These are phyloP conservation scores for Aspergillus pseudoviridinutans DNA, from an alignment of 2,329 filamentous ascomycete species.

Conservation along the genomic window DNA sequence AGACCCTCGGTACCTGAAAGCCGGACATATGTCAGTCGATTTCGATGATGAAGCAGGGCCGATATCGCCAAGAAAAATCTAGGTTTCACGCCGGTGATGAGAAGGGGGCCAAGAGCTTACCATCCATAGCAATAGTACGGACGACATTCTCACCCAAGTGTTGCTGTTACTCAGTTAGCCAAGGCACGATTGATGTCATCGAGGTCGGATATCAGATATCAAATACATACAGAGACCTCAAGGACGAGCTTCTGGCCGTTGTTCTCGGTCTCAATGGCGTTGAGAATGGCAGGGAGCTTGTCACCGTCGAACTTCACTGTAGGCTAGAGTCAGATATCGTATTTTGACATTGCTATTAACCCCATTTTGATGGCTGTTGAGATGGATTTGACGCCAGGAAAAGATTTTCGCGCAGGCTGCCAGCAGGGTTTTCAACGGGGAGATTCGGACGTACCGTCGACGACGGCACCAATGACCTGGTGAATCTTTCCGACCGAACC, in stretches of 20 bases:
- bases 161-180: slow-evolving; percentile 62
- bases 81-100: slow-evolving; percentile 11
- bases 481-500: slow-evolving; percentile 60
- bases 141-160: slow-evolving; percentile 99
- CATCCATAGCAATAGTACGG: slow-evolving; percentile 99
- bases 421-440: slow-evolving; percentile 18
- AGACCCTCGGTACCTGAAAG: slow-evolving; percentile 94
- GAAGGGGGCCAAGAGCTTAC: slow-evolving; percentile 52
- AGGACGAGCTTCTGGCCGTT: slow-evolving; percentile 90
- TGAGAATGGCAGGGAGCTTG: slow-evolving; percentile 94
- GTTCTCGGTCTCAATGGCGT: slow-evolving; percentile 89
- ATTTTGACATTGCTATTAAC: slow-evolving; percentile 20
- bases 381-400: slow-evolving; percentile 37
- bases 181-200: slow-evolving; percentile 13
- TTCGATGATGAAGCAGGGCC: slow-evolving; percentile 9
- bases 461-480: slow-evolving; percentile 97
- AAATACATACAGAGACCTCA: slow-evolving; percentile 80
- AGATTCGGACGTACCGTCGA: slow-evolving; percentile 70
- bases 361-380: slow-evolving; percentile 27
- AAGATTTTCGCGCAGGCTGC: slow-evolving; percentile 40
- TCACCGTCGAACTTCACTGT: slow-evolving; percentile 95
- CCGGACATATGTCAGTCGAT: slow-evolving; percentile 15
- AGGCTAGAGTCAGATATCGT: slow-evolving; percentile 29
- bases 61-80: background rate
- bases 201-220: slow-evolving; percentile 6